Evolutionary conservation across 305 asterid genomes (phyloP), one percentile per base, ranked within the genome.

Genomic region (Fraxinus ornus): DNA sequence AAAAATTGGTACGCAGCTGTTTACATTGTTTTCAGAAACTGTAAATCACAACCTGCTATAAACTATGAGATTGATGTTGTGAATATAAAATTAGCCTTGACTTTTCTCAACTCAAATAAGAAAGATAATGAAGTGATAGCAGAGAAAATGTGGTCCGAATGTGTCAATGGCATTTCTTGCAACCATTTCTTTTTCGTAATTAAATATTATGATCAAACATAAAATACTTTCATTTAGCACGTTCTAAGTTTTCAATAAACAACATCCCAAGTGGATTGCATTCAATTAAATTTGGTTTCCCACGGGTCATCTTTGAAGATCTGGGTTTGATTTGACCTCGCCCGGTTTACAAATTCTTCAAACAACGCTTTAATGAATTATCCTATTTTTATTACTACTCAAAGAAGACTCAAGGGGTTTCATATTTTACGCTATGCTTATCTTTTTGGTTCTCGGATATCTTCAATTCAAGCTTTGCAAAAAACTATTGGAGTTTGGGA

Each of bases 331-430:
- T 70, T 30, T 19, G 15, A 5, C 41, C 30, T 57, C 26, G 28
- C 68, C 64, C 2, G 39, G 47, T 77, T 82, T 44, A 21, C 44
- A 47, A 75, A 81, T 15, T 70, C 75, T 70, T 28, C 41, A 70
- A 68, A 68, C 74, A 66, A 33, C 55, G 76, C 41, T 17, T 2
- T 15, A 30, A 62, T 33, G 33, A 30, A 30, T 22, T 2, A 70
- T 70, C 77, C 28, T 74, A 64, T 6, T 66, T 60, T 35, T n/a
- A 15, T 12, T 33, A 57, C 9, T 78, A 47, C 22, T 21, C 24
- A 33, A 44, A 73, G 26, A 55, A 35, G 41, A 28, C 36, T 55
- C 52, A 66, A 64, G 72, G 73, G 35, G 41, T 33, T 37, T 66
- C 79, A 66, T 66, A 62, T 41, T 30, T 60, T 52, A 52, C 17